Evolutionary conservation across 495 filamentous ascomycete species (phyloP).

Genomic region (Xylaria nigripes): DNA sequence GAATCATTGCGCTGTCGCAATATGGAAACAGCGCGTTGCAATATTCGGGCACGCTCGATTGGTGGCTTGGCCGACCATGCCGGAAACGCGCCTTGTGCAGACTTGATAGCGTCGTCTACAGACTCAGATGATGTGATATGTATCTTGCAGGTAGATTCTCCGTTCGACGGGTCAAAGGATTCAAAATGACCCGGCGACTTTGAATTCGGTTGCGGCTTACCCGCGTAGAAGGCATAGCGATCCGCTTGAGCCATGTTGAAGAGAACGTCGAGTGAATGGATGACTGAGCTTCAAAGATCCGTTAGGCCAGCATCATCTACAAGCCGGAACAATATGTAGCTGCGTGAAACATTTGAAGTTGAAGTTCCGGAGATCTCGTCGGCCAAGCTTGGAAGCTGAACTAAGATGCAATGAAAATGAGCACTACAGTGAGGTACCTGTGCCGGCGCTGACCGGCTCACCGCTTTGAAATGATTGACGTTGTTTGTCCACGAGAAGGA

Average conservation of each 20-base stretch:
- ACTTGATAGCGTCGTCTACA: conserved; percentile 55
- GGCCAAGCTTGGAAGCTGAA: no score
- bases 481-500: no score
- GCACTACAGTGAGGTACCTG: no score
- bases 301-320: no score
- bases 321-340: no score
- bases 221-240: conserved; percentile 61
- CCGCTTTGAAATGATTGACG: no score
- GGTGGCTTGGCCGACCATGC: conserved; percentile 59
- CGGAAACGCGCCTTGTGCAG: conserved; percentile 55
- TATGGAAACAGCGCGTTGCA: conserved; percentile 58
- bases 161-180: conserved; percentile 60
- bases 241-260: conserved; percentile 37
- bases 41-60: conserved; percentile 58
- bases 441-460: no score
- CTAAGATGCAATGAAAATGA: no score
- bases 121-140: conserved; percentile 54
- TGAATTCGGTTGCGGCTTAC: conserved; percentile 48
- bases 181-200: conserved; percentile 53
- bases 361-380: no score
- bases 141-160: conserved; percentile 53
- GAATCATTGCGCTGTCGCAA: conserved; percentile 61
- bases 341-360: no score
- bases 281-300: neutral
- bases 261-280: neutral